phyloP scores from a whole-genome alignment of 2,329 filamentous ascomycete species.

The Ceratocystis ficicola region DNA sequence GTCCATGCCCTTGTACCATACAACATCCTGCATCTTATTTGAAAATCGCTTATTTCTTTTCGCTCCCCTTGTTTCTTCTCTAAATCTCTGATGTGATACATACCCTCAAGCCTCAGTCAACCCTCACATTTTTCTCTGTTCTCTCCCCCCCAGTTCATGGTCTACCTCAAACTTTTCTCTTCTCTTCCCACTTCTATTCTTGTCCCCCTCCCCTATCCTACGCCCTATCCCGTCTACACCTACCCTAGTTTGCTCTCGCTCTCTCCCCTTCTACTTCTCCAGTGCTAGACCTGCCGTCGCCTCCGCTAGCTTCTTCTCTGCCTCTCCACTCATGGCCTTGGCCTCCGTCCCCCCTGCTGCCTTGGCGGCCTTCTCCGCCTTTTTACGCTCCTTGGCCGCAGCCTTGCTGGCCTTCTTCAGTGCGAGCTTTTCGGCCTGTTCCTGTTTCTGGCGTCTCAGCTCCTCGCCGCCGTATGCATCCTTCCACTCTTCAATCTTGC shows the following conservation, averaged over 20 bases:
- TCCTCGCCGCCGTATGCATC: constrained; percentile 56
- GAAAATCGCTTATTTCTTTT: too few relatives aligned
- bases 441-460: constrained; percentile 57
- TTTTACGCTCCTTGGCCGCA: constrained; percentile 40
- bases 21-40: constrained; percentile 1
- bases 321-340: constrained; percentile 23
- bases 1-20: too few relatives aligned
- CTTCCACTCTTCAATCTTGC: constrained; percentile 75
- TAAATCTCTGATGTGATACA: background rate
- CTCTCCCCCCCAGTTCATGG: background rate
- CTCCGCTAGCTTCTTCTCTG: constrained; percentile 23
- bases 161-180: too few relatives aligned
- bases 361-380: constrained; percentile 27
- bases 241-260: background rate
- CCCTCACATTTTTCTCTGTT: background rate
- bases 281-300: constrained; percentile 22
- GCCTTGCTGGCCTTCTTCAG: constrained; percentile 41
- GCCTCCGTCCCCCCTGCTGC: constrained; percentile 21
- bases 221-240: background rate
- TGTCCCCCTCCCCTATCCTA: background rate
- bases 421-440: constrained; percentile 39
- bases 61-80: background rate
- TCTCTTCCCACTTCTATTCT: too few relatives aligned
- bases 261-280: constrained; percentile 23
- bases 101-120: background rate